These are phyloP conservation scores for Penicillium fimorum DNA, from an alignment of 495 filamentous ascomycete genomes.

Conservation along the genomic window DNA sequence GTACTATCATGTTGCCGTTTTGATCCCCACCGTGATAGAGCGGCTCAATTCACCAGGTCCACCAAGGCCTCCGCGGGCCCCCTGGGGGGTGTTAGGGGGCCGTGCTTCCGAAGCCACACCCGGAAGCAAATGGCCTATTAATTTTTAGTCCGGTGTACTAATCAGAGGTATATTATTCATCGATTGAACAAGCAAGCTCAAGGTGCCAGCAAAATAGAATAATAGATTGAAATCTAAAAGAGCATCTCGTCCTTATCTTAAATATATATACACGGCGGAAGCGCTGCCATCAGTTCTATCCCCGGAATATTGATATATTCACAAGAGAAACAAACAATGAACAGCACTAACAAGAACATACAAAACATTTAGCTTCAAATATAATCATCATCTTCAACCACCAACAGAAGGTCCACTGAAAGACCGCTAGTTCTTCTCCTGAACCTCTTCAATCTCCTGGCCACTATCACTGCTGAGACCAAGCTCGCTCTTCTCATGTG, in stretches of 20 bases:
- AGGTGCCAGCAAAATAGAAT: background rate
- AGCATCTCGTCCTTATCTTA: background rate
- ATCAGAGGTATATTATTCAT: too few species aligned
- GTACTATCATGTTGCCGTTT: too few species aligned
- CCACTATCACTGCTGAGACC: constrained; percentile 28
- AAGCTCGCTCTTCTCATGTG: constrained; percentile 32
- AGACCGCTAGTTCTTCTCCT: constrained; percentile 8
- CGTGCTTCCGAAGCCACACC: too few species aligned
- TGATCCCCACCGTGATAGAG: too few species aligned
- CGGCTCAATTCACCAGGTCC: too few species aligned
- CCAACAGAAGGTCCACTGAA: background rate
- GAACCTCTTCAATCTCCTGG: constrained; percentile 21
- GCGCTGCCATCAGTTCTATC: background rate
- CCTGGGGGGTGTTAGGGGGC: too few species aligned
- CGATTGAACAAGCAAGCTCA: background rate
- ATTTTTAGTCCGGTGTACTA: too few species aligned
- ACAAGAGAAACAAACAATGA: background rate
- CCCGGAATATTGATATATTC: background rate
- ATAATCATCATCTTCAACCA: background rate
- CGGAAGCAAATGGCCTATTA: too few species aligned
- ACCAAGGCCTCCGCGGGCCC: too few species aligned
- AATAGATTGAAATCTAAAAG: background rate
- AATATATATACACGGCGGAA: background rate
- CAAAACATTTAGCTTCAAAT: background rate
- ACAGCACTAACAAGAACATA: background rate